Conservation (phyloP, 495 filamentous ascomycete species). For the Hypoxylon crocopeplum region DNA sequence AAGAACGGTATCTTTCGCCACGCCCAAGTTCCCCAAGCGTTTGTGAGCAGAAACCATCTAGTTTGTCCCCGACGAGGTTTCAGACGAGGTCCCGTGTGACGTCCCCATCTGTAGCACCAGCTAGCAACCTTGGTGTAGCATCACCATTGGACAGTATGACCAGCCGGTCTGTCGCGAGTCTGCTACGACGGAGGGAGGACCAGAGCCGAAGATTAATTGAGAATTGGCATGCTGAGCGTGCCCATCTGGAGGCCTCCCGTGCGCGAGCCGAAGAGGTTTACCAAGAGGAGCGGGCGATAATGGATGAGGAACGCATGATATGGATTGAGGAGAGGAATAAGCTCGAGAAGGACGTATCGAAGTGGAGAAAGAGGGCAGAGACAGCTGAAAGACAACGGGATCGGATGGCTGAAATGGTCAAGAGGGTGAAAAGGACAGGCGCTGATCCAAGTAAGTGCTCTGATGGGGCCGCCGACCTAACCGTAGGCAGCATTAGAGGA, state of each 20-base stretch:
- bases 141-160: constrained; percentile 24
- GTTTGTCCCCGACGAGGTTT: constrained; percentile 29
- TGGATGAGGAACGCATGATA: constrained; percentile 51
- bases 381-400: constrained; percentile 29
- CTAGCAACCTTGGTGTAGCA: constrained; percentile 19
- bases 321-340: constrained; percentile 48
- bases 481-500: constrained; percentile 28
- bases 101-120: constrained; percentile 36
- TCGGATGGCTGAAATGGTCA: constrained; percentile 13
- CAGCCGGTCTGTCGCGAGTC: constrained; percentile 30
- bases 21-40: constrained; percentile 21
- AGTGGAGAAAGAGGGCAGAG: constrained; percentile 38
- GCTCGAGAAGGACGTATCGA: constrained; percentile 38
- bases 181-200: constrained; percentile 50
- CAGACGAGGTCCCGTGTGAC: constrained; percentile 12
- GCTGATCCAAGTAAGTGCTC: neutral
- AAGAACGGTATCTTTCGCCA: constrained; percentile 38
- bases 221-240: constrained; percentile 55
- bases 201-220: constrained; percentile 49
- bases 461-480: constrained; percentile 19
- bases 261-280: constrained; percentile 54
- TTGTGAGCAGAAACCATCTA: constrained; percentile 28
- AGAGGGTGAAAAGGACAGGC: neutral
- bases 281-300: constrained; percentile 52
- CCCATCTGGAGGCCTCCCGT: constrained; percentile 52